Conservation (phyloP, 139 green algal genomes). For the Chlorella vulgaris region DNA sequence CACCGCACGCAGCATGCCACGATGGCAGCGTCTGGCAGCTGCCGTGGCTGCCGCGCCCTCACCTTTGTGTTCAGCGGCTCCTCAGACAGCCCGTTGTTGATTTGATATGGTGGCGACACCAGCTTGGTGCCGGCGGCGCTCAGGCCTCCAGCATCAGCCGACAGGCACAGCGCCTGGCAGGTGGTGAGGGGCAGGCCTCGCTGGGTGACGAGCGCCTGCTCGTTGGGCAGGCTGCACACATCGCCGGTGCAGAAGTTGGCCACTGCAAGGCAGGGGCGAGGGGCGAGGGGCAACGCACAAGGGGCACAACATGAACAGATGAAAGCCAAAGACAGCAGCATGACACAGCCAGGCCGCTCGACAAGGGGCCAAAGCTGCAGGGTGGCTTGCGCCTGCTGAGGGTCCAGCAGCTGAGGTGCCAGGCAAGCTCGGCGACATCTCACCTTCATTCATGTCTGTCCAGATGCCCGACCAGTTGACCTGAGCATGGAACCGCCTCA, state of each 20-base stretch:
- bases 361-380: too few species aligned
- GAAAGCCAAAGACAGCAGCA: background rate
- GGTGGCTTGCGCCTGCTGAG: too few species aligned
- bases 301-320: too few species aligned
- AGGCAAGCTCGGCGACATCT: background rate
- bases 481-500: slow-evolving; percentile 36
- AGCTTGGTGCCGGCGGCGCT: background rate
- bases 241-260: slow-evolving; percentile 81
- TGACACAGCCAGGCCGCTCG: too few species aligned
- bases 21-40: too few species aligned
- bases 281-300: too few species aligned
- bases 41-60: background rate
- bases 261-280: background rate
- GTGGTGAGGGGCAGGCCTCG: background rate
- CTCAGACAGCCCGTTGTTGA: slow-evolving; percentile 49
- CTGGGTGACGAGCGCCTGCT: slow-evolving; percentile 2
- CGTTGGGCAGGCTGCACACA: slow-evolving; percentile 30
- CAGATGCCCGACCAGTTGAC: slow-evolving; percentile 45
- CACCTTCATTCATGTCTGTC: slow-evolving; percentile 86
- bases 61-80: slow-evolving; percentile 37
- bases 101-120: slow-evolving; percentile 60
- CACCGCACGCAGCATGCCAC: background rate
- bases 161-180: slow-evolving; percentile 20
- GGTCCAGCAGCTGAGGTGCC: background rate
- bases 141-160: background rate